Conservation (phyloP, 1,139 yeast genomes). For the Casaregolazyma lundiana region DNA sequence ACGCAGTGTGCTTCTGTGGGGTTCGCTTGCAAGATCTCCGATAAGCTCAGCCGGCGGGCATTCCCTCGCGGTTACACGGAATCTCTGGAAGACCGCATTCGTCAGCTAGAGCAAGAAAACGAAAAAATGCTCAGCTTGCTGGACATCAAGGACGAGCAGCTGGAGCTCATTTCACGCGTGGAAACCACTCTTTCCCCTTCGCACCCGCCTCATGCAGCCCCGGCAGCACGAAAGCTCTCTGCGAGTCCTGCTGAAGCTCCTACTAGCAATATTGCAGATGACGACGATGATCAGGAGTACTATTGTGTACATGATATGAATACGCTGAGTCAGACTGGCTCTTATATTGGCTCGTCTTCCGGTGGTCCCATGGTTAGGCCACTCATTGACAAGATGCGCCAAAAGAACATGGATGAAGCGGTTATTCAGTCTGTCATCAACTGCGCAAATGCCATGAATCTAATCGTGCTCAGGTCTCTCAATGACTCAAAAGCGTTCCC, state of each 20-base stretch:
- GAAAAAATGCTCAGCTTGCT: conserved; percentile 46
- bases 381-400: conserved; percentile 26
- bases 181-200: conserved; percentile 17
- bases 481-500: conserved; percentile 5
- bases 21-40: conserved; percentile 70
- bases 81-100: conserved; percentile 57
- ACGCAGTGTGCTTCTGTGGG: conserved; percentile 63
- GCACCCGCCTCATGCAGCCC: not conserved
- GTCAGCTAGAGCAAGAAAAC: conserved; percentile 59
- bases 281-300: conserved; percentile 25
- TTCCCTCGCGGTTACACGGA: conserved; percentile 76
- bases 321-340: conserved; percentile 27
- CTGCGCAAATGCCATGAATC: conserved; percentile 15
- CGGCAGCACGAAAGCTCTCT: not conserved
- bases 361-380: conserved; percentile 31
- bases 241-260: not conserved
- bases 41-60: conserved; percentile 63
- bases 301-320: conserved; percentile 28
- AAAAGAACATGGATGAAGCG: conserved; percentile 20
- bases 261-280: not conserved
- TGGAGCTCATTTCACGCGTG: conserved; percentile 36
- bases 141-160: conserved; percentile 59
- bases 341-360: conserved; percentile 33
- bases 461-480: conserved; percentile 5
- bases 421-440: conserved; percentile 21